Evolutionary conservation across 202 grass and related monocot genomes (phyloP).

Genomic region (Schoenoplectus triqueter): DNA sequence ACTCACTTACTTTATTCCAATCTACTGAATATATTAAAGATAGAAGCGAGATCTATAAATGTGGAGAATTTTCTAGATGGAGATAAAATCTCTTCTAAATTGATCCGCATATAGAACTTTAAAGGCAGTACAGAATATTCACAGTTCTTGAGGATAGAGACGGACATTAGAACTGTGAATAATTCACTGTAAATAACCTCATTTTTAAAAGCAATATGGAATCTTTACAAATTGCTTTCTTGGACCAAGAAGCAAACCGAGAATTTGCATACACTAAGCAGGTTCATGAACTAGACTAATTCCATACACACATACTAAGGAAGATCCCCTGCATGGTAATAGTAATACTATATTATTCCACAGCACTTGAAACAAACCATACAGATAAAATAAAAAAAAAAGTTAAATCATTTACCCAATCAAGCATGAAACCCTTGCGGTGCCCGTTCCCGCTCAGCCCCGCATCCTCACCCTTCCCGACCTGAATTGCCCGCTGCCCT

Average conservation of each 20-base stretch:
- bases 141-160: not conserved
- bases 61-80: not conserved
- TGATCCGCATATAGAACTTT: not conserved
- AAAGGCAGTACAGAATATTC: not conserved
- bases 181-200: too few relatives aligned
- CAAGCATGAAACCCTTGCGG: constrained; percentile 92
- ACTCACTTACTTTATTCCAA: too few relatives aligned
- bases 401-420: constrained; percentile 58
- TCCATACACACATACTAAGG: not conserved
- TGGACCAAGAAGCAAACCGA: not conserved
- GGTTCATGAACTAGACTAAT: not conserved
- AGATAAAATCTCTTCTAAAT: not conserved
- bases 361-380: not conserved
- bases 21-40: too few relatives aligned
- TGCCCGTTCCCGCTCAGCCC: constrained; percentile 10
- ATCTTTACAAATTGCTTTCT: constrained; percentile 1
- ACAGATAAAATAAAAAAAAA: not conserved
- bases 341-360: not conserved
- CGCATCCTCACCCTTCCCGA: constrained; percentile 65
- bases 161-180: too few relatives aligned
- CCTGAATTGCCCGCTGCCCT: constrained; percentile 72
- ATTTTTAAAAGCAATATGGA: not conserved
- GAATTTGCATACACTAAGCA: not conserved
- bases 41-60: too few relatives aligned
- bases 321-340: too few relatives aligned